phyloP scores from a whole-genome alignment of 768 basidiomycete genomes.

The Austroboletus eburneus region DNA sequence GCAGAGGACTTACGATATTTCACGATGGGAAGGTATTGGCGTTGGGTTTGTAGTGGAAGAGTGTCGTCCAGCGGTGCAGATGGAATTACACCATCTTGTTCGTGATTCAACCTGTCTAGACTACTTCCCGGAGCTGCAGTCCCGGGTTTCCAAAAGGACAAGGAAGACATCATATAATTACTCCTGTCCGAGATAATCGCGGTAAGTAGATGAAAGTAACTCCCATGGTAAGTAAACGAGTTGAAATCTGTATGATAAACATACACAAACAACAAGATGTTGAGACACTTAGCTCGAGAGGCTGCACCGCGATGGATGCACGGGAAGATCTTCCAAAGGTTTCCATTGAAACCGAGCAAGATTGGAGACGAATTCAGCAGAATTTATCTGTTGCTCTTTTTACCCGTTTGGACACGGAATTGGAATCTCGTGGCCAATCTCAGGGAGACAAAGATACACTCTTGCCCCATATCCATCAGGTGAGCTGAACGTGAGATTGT shows the following conservation, averaged over 20 bases:
- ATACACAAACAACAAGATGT: too few species aligned
- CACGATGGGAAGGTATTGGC: slow-evolving; percentile 83
- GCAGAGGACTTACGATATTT: slow-evolving; percentile 60
- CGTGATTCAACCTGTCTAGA: slow-evolving; percentile 77
- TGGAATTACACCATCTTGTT: slow-evolving; percentile 66
- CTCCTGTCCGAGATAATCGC: too few species aligned
- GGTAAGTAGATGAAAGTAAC: too few species aligned
- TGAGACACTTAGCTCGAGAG: too few species aligned
- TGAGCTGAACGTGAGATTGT: slow-evolving; percentile 21
- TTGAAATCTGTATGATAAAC: background rate
- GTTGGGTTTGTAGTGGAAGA: slow-evolving; percentile 66
- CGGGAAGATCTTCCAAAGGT: slow-evolving; percentile 48
- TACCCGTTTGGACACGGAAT: slow-evolving; percentile 43
- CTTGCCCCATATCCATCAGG: slow-evolving; percentile 49
- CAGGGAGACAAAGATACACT: slow-evolving; percentile 45
- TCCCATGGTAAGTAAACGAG: background rate
- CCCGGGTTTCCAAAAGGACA: slow-evolving; percentile 90
- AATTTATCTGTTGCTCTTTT: slow-evolving; percentile 48
- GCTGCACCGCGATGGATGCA: slow-evolving; percentile 33
- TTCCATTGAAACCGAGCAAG: slow-evolving; percentile 59
- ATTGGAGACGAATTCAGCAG: slow-evolving; percentile 60
- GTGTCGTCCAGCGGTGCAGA: slow-evolving; percentile 54
- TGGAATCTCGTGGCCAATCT: slow-evolving; percentile 37
- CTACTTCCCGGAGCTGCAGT: slow-evolving; percentile 80
- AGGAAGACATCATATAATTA: slow-evolving; percentile 39